phyloP scores from a whole-genome alignment of 1,284 basidiomycete genomes.

The Naganishia sp. region DNA sequence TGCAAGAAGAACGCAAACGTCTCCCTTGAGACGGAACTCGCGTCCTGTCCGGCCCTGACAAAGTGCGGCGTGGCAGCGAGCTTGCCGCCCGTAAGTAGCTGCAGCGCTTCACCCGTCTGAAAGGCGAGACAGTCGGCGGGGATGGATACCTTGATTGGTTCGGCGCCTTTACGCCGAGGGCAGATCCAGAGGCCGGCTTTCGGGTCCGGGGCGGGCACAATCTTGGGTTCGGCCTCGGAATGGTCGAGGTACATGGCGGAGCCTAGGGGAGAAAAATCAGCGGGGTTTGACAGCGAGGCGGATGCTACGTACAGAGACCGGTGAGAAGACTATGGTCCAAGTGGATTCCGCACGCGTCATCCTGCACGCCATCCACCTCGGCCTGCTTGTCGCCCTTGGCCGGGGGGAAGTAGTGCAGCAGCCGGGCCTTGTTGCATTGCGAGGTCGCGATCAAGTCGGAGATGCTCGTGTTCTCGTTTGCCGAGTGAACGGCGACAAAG shows the following conservation, averaged over 20 bases:
- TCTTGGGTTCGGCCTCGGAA: constrained; percentile 53
- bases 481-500: constrained; percentile 57
- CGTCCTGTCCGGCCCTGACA: constrained; percentile 59
- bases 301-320: constrained; percentile 65
- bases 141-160: constrained; percentile 76
- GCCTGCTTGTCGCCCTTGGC: constrained; percentile 17
- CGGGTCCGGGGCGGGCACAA: constrained; percentile 68
- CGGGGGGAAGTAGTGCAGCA: constrained; percentile 86
- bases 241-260: constrained; percentile 72
- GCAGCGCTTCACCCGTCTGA: constrained; percentile 89
- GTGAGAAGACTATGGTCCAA: constrained; percentile 82
- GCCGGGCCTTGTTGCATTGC: constrained; percentile 62
- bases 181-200: constrained; percentile 84
- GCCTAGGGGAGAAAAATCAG: constrained; percentile 37
- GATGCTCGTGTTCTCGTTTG: constrained; percentile 56
- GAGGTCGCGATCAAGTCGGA: constrained; percentile 47
- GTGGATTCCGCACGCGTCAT: constrained; percentile 67
- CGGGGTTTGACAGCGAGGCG: not conserved
- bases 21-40: constrained; percentile 67
- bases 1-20: constrained; percentile 88
- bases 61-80: constrained; percentile 87
- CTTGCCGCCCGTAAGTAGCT: constrained; percentile 70
- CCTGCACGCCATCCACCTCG: constrained; percentile 55
- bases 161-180: constrained; percentile 64
- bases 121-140: constrained; percentile 67